Evolutionary conservation across 148 eudicot genomes (phyloP).

Genomic region (Vaccinium vitisidaea): DNA sequence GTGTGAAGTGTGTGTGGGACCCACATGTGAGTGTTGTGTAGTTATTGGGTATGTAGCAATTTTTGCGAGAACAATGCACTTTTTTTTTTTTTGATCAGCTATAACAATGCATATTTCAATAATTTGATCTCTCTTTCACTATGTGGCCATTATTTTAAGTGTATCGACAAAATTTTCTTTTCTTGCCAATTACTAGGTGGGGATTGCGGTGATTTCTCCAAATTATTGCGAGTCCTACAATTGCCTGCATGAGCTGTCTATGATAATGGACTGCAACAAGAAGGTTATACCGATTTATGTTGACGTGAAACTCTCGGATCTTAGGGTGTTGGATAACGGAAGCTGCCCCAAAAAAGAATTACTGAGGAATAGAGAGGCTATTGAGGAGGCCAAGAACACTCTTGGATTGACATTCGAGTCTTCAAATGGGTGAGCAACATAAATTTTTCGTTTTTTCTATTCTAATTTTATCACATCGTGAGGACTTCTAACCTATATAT

Average conservation of each 20-base stretch:
- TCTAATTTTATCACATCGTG: not conserved
- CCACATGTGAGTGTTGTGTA: too few relatives aligned
- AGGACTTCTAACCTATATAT: not conserved
- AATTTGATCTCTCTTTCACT: not conserved
- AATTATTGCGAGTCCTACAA: conserved; percentile 44
- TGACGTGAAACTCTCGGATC: conserved; percentile 55
- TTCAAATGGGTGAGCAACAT: conserved; percentile 31
- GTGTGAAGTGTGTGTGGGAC: too few relatives aligned
- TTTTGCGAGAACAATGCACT: too few relatives aligned
- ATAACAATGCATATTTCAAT: not conserved
- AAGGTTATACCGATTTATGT: conserved; percentile 49
- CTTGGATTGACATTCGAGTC: conserved; percentile 56
- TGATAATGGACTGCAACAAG: conserved; percentile 43
- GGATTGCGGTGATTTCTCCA: conserved; percentile 48
- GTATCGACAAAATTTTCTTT: not conserved
- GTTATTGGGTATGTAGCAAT: too few relatives aligned
- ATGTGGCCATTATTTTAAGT: conserved; percentile 22
- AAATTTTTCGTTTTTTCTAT: not conserved
- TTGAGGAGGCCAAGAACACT: conserved; percentile 42
- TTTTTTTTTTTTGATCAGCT: not conserved
- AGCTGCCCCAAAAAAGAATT: conserved; percentile 22
- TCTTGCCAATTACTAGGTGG: conserved; percentile 20
- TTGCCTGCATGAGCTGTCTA: conserved; percentile 49
- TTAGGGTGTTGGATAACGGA: conserved; percentile 28
- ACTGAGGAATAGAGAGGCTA: conserved; percentile 29